Base-by-base conservation (phyloP, 805 yeast species). In the Komagataella kurtzmanii region DNA sequence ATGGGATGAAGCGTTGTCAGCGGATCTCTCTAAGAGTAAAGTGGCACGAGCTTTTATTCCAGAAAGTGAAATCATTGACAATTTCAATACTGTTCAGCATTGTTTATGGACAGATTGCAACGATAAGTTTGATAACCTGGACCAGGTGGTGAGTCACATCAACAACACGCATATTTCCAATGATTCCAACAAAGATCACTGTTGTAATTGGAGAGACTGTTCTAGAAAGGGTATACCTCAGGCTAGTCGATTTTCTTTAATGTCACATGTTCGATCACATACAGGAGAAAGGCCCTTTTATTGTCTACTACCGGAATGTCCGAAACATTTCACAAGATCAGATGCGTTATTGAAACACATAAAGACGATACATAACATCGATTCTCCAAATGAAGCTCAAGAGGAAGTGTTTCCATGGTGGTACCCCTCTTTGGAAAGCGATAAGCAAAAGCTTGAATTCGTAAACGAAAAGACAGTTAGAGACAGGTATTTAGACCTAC, bases 261-360 rank as follows among this genome's bases (percentile, higher is more conserved):
- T 80, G 0, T 71, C 84, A 0, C 91, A 84, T 59, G 68, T 82
- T 56, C 63, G 87, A 52, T 71, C 78, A 1, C 91, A 85, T 61
- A 78, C 85, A 0, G 81, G 84, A 1, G 85, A 83, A 57, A 74
- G 74, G 57, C 87, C 87, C 43, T 81, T 75, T 56, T 75, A 70
- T 57, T 85, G 91, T 61, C 71, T 76, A 1, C 67, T 82, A 12
- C 86, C 86, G 1, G 86, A 81, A 56, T 85, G 91, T 62, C 75
- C 73, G 50, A 72, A 76, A 54, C 73, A 73, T 47, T 83, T 81
- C 59, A 73, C 79, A 0, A 63, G 84, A 51, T 69, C 81, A 0
- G 85, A 80, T 55, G 85, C 83, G 1, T 69, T 85, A 54, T 74
- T 81, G 17, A 76, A 79, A 55, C 91, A 85, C 63, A 69, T 83